A percentile compares a stretch with the other conserved stretches of the same genome.
Evolutionary conservation across 352 stramenopile species (phyloP).

Genomic region (Pythium biforme): DNA sequence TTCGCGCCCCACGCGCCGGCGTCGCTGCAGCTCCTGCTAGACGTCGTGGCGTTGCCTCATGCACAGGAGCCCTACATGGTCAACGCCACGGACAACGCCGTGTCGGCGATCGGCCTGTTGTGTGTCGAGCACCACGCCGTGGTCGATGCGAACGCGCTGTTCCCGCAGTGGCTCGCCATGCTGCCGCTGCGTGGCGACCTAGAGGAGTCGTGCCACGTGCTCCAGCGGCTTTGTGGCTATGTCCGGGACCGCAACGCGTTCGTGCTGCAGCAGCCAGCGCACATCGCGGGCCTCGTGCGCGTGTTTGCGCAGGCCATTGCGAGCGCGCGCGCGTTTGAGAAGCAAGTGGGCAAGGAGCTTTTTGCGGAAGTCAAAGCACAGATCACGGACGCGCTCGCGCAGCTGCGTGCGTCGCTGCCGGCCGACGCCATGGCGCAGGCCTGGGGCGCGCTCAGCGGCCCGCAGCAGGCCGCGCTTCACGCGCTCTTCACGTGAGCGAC

Average conservation of each 20-base stretch:
- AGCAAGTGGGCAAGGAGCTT: conserved; percentile 46
- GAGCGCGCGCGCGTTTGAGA: conserved; percentile 38
- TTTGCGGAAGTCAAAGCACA: conserved; percentile 38
- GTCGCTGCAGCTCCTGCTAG: conserved; percentile 57
- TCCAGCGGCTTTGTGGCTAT: conserved; percentile 61
- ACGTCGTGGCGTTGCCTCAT: conserved; percentile 51
- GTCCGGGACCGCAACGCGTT: conserved; percentile 56
- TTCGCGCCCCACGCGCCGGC: conserved; percentile 54
- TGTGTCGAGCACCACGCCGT: conserved; percentile 57
- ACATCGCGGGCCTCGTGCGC: conserved; percentile 54
- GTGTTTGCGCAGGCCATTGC: conserved; percentile 60
- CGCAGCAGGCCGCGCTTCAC: conserved; percentile 64
- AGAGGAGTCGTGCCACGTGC: conserved; percentile 71
- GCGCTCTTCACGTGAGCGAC: conserved; percentile 51
- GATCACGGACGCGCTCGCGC: conserved; percentile 46
- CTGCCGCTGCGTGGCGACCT: conserved; percentile 74
- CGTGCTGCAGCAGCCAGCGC: conserved; percentile 40
- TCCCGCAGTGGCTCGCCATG: conserved; percentile 68
- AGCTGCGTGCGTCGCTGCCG: conserved; percentile 51
- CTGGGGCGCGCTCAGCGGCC: conserved; percentile 45
- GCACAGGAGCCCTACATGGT: conserved; percentile 47
- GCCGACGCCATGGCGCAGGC: conserved; percentile 53
- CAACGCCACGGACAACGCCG: conserved; percentile 82
- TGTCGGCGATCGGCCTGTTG: conserved; percentile 71
- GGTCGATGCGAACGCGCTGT: conserved; percentile 49